Percentiles rank a stretch among this genome's conserved stretches.
phyloP scores from a whole-genome alignment of 805 yeast genomes.

The Pichia exigua region DNA sequence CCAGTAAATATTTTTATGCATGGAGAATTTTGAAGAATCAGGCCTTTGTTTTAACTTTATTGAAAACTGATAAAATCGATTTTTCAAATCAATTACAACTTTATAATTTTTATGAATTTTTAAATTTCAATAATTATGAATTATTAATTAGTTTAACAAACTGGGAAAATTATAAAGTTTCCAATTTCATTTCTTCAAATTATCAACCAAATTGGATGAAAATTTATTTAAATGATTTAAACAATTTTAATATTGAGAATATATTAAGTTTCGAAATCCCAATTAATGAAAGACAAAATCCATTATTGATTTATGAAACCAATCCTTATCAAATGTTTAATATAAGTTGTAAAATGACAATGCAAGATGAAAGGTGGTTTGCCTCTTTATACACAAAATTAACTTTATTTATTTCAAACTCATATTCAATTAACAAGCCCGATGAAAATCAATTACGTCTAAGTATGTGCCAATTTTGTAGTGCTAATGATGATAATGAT shows the following conservation, averaged over 20 bases:
- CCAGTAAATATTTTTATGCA: constrained; percentile 40
- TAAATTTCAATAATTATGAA: neutral
- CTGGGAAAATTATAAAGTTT: neutral
- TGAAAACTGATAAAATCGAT: neutral
- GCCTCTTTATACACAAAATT: neutral
- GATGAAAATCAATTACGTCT: neutral
- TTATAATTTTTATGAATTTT: neutral
- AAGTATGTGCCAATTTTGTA: neutral
- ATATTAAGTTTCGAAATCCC: neutral
- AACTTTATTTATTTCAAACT: neutral
- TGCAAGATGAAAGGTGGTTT: neutral
- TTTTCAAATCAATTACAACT: neutral
- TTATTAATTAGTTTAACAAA: neutral
- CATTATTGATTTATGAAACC: neutral
- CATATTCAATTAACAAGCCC: neutral
- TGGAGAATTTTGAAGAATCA: constrained; percentile 59
- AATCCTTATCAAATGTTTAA: neutral
- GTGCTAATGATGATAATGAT: neutral
- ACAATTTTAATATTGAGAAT: neutral
- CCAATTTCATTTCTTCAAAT: neutral
- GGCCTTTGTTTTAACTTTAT: constrained; percentile 15
- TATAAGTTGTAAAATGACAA: neutral
- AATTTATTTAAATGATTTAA: neutral
- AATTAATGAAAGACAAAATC: neutral
- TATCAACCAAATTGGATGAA: neutral